These are phyloP conservation scores for Collybia sp. DNA, from an alignment of 768 basidiomycete species.

Conservation along the genomic window DNA sequence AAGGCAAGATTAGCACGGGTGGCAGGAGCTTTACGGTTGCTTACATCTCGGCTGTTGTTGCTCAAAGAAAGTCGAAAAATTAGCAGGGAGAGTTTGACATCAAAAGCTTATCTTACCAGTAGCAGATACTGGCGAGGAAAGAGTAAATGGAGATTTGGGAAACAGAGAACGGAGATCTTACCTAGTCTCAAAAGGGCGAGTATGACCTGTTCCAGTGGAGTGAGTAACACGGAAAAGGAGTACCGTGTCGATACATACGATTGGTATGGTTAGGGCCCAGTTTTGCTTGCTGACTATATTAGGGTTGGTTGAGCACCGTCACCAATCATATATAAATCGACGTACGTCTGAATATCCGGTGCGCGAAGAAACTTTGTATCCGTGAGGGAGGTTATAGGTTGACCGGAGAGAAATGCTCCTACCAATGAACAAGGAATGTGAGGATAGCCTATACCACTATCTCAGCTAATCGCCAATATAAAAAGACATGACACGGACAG, in stretches of 20 bases:
- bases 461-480: neutral
- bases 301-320: neutral
- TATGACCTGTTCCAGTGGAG: slow-evolving; percentile 5
- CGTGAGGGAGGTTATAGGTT: neutral
- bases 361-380: slow-evolving; percentile 24
- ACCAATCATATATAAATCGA: neutral
- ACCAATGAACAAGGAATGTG: slow-evolving; percentile 40
- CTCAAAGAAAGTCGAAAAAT: slow-evolving; percentile 6
- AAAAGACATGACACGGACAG: slow-evolving; percentile 11
- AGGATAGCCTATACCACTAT: slow-evolving; percentile 26
- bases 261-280: slow-evolving; percentile 14
- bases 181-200: slow-evolving; percentile 17
- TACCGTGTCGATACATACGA: slow-evolving; percentile 8
- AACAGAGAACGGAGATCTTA: neutral
- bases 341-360: slow-evolving; percentile 24
- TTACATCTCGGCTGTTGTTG: slow-evolving; percentile 19
- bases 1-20: neutral
- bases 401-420: neutral
- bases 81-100: neutral
- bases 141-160: neutral
- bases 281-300: slow-evolving; percentile 16
- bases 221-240: neutral
- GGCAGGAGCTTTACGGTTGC: neutral
- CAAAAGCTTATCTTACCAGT: slow-evolving; percentile 8
- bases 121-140: slow-evolving; percentile 9